Evolutionary conservation across 1,284 basidiomycete species (phyloP), one percentile per base, ranked within the genome.

Genomic region (Cystobasidium sp.): DNA sequence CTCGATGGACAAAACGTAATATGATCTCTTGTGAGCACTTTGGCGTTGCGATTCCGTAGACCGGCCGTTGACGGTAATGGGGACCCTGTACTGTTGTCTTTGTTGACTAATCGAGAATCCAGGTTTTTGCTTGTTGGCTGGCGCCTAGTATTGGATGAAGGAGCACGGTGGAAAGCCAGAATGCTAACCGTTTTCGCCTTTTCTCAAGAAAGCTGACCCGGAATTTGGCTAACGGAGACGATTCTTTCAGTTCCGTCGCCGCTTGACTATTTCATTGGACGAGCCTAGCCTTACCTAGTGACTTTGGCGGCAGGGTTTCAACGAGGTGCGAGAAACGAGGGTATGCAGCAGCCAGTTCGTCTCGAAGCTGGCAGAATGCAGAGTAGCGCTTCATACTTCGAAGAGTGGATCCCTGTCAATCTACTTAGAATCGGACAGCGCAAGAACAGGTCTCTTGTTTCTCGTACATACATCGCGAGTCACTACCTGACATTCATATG

Each of bases 61-160:
- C 31, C 31, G 31, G 31, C 31, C 31, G 31, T 31, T 31, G 31
- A 31, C 31, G 31, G 31, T 31, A 31, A 31, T 2, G 31, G 31
- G 31, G 31, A 31, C 31, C 31, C 5, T 7, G 46, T 49, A 78
- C 80, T 58, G 12, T 18, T 20, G n/a, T n/a, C 47, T 74, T 51
- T 14, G 31, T 22, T 44, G 20, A 16, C 39, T 31, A 88, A 62
- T 86, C 83, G 81, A 88, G 86, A 39, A 91, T 86, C 90, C 90
- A 92, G 64, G 84, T 79, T 75, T 87, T 82, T 5, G 90, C 88
- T 1, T 86, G 86, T 65, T 87, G 84, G 61, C 85, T 87, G 0
- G 86, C 87, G 0, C 90, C 90, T 14, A 91, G 83, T 52, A 91
- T 88, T 1, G 90, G 90, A 78, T 91, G 90, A 0, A 91, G 83